Percentiles rank a stretch among this genome's conserved stretches.
phyloP scores from a whole-genome alignment of 106 monocot species.

The Apostasia shenzhenica region DNA sequence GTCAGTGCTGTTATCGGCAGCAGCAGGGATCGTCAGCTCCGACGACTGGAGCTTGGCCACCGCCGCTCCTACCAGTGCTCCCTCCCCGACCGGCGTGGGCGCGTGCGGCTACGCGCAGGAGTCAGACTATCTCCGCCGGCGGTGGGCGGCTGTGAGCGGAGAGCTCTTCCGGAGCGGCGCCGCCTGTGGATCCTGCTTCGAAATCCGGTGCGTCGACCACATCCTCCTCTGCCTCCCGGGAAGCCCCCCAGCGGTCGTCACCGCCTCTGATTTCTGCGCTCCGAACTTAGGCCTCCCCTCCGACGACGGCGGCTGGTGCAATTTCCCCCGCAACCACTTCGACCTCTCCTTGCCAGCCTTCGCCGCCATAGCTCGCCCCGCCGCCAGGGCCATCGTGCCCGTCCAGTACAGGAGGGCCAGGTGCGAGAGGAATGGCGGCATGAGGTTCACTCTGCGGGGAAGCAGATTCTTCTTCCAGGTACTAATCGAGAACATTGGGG shows the following conservation, averaged over 20 bases:
- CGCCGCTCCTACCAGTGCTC: not conserved
- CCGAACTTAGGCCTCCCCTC: constrained; percentile 69
- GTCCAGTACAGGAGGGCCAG: constrained; percentile 62
- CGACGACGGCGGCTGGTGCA: constrained; percentile 89
- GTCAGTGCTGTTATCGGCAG: not conserved
- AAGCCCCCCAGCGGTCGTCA: constrained; percentile 72
- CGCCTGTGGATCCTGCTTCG: constrained; percentile 71
- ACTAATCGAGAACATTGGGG: constrained; percentile 35
- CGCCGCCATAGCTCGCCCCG: constrained; percentile 30
- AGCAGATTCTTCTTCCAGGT: constrained; percentile 35
- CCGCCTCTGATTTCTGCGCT: constrained; percentile 78
- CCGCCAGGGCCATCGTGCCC: constrained; percentile 52
- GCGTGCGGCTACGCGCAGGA: constrained; percentile 50
- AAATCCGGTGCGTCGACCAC: constrained; percentile 83
- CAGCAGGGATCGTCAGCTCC: not conserved
- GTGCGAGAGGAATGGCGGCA: constrained; percentile 26
- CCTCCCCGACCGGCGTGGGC: constrained; percentile 44
- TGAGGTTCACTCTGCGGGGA: constrained; percentile 48
- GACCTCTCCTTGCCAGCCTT: constrained; percentile 61
- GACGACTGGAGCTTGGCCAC: constrained; percentile 9
- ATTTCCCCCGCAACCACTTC: constrained; percentile 70
- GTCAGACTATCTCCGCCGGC: constrained; percentile 18
- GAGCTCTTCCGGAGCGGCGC: constrained; percentile 50
- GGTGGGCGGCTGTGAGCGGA: constrained; percentile 44
- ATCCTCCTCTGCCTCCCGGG: constrained; percentile 57